Conservation (phyloP, 2,329 filamentous ascomycete species). For the Talaromyces funiculosus region DNA sequence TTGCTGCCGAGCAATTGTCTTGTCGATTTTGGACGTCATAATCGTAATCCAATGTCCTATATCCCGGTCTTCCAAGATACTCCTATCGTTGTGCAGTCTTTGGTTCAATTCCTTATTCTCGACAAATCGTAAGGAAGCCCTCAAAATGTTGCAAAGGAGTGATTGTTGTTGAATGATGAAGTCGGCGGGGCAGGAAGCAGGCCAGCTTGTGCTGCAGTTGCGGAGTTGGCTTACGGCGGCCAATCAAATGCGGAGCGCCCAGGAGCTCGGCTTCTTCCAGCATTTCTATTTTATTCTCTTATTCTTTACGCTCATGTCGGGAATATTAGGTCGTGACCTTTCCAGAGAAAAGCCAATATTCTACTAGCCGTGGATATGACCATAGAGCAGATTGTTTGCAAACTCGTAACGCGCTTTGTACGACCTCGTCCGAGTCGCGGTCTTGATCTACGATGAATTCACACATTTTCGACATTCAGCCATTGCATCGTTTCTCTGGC, state of each 20-base stretch:
- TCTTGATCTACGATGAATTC: conserved; percentile 25
- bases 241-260: not conserved
- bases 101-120: not conserved
- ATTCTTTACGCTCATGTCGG: not conserved
- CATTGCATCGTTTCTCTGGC: conserved; percentile 63
- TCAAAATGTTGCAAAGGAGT: not conserved
- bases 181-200: conserved; percentile 5
- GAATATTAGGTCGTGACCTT: not conserved
- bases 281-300: not conserved
- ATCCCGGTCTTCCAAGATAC: too few relatives aligned
- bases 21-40: conserved; percentile 53
- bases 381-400: not conserved
- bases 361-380: not conserved
- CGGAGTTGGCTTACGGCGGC: not conserved
- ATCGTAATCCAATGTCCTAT: conserved; percentile 4
- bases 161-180: not conserved
- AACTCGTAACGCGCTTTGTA: not conserved
- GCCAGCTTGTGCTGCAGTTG: conserved; percentile 1
- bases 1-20: conserved; percentile 70
- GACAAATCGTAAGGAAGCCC: not conserved
- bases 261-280: not conserved
- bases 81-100: not conserved
- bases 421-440: not conserved
- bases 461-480: conserved; percentile 59
- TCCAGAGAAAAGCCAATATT: not conserved